phyloP scores from a whole-genome alignment of 139 green algal species.

The Chlorella sorokiniana region DNA sequence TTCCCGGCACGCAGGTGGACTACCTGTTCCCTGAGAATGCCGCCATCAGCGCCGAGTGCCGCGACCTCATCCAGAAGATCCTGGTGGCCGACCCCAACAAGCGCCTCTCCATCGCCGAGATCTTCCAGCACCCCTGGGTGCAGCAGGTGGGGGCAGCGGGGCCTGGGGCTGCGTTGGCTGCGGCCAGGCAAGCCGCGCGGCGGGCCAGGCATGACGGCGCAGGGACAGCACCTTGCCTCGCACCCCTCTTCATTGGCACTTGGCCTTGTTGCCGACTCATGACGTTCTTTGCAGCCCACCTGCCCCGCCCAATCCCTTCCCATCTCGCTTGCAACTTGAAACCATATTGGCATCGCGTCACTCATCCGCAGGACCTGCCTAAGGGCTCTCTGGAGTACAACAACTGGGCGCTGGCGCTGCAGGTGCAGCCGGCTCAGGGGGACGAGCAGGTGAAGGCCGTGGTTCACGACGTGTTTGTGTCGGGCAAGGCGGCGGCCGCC shows the following conservation, averaged over 20 bases:
- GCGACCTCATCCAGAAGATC: constrained; percentile 52
- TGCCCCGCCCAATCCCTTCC: neutral
- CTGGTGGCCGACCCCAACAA: constrained; percentile 44
- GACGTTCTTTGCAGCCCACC: too few relatives aligned
- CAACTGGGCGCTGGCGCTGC: constrained; percentile 42
- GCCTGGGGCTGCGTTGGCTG: too few relatives aligned
- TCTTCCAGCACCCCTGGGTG: constrained; percentile 65
- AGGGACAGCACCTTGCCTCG: too few relatives aligned
- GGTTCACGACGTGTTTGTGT: neutral
- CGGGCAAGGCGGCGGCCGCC: neutral
- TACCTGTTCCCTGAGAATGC: constrained; percentile 52
- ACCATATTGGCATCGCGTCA: neutral
- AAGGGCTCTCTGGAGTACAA: constrained; percentile 47
- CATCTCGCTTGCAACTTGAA: neutral
- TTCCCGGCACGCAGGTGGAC: constrained; percentile 36
- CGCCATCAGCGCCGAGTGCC: constrained; percentile 42
- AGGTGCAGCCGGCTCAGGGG: constrained; percentile 28
- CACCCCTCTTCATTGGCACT: too few relatives aligned
- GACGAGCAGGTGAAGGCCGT: constrained; percentile 7
- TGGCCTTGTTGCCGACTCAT: too few relatives aligned
- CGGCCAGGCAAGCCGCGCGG: neutral
- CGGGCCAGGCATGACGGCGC: too few relatives aligned
- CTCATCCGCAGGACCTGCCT: constrained; percentile 33
- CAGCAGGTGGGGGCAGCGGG: constrained; percentile 11
- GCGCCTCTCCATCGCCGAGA: constrained; percentile 50